Base-by-base conservation (phyloP, 768 basidiomycete species). In the Mycena sanguinolenta region DNA sequence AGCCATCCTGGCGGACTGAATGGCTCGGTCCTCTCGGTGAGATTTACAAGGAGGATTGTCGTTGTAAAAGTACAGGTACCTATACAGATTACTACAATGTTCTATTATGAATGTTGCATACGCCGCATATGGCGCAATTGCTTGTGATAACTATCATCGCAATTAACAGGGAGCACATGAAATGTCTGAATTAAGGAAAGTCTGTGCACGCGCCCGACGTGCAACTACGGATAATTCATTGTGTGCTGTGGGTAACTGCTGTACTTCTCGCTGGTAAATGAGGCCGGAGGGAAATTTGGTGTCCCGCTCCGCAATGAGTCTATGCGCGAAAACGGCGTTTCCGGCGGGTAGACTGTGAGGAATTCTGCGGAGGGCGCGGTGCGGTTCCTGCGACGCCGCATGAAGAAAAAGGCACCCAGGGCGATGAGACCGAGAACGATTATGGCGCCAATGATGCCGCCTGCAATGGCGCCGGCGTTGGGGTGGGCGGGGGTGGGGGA, bases 1-100 rank as follows among this genome's bases (percentile, higher is more conserved):
- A 74, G 97, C 97, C 46, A 92, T 99, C 76, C 82, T 99, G 74
- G 90, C 89, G 70, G 93, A 94, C 78, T 96, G 76, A 82, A 55
- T 52, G 49, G 6, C 3, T 62, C 44, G 50, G 59, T 23, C 6
- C 19, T 0, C 38, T 54, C 62, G 50, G 62, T 9, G n/a, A 8
- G 28, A 49, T 60, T 28, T 46, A 16, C 27, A 42, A 25, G 9
- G 28, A 17, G 39, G 10, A 4, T 34, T 34, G 32, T 34, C 4
- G 32, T 34, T 59, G 14, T 3, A 42, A 59, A 44, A 44, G 58
- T 44, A 59, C 58, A 57, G 30, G 9, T 46, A 46, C 44, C 21
- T n/a, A n/a, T 36, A 36, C 49, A 50, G 19, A 21, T 19, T 39
- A 39, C 4, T 23, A 59, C 42, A 28, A 21, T 21, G 42, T 60